A percentile compares a stretch with the other conserved stretches of the same genome.
These are phyloP conservation scores for Salix suchowensis DNA, from an alignment of 345 rosid species.

Conservation along the genomic window DNA sequence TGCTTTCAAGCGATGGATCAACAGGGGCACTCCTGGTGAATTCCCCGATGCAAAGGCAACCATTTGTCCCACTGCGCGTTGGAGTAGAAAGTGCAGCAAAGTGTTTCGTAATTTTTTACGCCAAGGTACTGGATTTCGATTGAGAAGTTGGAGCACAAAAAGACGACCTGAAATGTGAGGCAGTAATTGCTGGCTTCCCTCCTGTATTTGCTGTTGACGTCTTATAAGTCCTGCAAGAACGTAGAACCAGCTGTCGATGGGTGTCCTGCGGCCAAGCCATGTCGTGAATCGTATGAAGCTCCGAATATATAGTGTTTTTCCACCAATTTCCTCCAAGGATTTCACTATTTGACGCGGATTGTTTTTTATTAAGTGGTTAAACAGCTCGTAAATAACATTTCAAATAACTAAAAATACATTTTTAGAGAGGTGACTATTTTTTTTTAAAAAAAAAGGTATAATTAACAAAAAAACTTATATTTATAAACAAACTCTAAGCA, in stretches of 20 bases:
- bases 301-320: slow-evolving; percentile 50
- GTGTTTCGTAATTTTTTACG: slow-evolving; percentile 54
- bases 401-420: no score
- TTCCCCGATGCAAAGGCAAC: slow-evolving; percentile 65
- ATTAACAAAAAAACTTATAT: no score
- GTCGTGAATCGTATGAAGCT: slow-evolving; percentile 90
- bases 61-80: slow-evolving; percentile 47
- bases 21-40: slow-evolving; percentile 70
- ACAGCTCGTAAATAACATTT: no score
- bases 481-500: no score
- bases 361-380: no score
- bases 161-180: slow-evolving; percentile 90
- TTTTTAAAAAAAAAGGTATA: no score
- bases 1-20: slow-evolving; percentile 70
- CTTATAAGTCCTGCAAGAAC: slow-evolving; percentile 54
- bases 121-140: slow-evolving; percentile 61
- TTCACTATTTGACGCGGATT: slow-evolving; percentile 29
- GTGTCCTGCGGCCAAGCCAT: slow-evolving; percentile 74
- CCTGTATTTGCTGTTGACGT: slow-evolving; percentile 29
- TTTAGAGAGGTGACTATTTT: no score
- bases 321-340: slow-evolving; percentile 44
- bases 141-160: slow-evolving; percentile 59
- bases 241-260: slow-evolving; percentile 60
- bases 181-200: slow-evolving; percentile 67
- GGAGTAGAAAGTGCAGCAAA: slow-evolving; percentile 74